Base-by-base conservation (phyloP, 225 moss, liverwort and hornwort genomes). In the Physcomitrium patens region DNA sequence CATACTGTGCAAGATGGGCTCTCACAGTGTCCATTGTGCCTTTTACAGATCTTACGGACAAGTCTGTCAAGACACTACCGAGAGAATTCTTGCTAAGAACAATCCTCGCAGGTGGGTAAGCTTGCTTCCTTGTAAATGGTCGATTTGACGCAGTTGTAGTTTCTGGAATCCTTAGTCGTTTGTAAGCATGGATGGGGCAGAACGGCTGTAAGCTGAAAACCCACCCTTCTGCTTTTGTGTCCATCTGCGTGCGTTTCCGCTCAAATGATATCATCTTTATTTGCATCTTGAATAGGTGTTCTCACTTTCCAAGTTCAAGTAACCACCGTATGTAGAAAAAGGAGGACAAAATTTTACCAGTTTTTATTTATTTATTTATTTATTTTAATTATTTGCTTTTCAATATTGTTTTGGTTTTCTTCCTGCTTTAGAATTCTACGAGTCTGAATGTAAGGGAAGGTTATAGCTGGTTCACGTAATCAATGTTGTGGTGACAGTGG, bases 11-110 rank as follows among this genome's bases (percentile, higher is more conserved):
- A 0, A 53, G 86, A 16, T 77, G 91, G 77, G 85, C 93, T 70
- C 97, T 93, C 14, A 97, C 91, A 50, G 78, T 91, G 92, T 84
- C 94, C 19, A 84, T 92, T 16, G 94, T 97, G 19, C 94, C 94
- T n/a, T 86, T 78, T 22, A 54, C 77, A 14, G 96, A 97, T 60
- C 72, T 97, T 3, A 85, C 91, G n/a, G 94, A 94, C 75, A 89
- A 87, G 69, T 90, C 91, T 7, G 81, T 94, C n/a, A 90, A 84
- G 86, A 91, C 64, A 92, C 94, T 16, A 86, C 76, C 48, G 92
- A 97, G 84, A 80, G 91, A 46, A 79, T 83, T 56, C 82, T 94
- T 41, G 94, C 92, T 26, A 82, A 88, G 51, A 80, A 80, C 78
- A 97, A 97, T 74, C 94, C 96, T 22, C 74, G 79, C 63, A 85